Evolutionary conservation across 768 basidiomycete genomes (phyloP), one percentile per base, ranked within the genome.

Genomic region (Leccinum longicurvipes): DNA sequence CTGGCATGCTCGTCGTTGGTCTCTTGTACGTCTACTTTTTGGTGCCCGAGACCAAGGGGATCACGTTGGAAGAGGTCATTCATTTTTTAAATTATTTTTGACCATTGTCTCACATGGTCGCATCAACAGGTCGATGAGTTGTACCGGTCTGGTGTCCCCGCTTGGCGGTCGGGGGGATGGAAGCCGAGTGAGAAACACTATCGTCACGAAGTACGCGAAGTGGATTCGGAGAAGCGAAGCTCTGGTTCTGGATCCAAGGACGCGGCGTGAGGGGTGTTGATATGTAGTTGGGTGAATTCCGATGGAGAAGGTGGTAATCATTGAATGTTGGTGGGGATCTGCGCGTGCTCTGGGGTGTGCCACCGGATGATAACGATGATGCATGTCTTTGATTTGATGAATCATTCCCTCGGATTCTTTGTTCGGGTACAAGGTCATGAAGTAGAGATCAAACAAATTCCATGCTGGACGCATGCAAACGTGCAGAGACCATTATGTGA

Each of bases 1-100:
- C 82, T 66, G 85, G 87, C 51, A 82, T 87, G 82, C 76, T 89
- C 9, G 59, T 83, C 23, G 81, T 87, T 62, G 89, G 86, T 34
- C 84, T 79, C 64, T 68, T 81, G 56, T 93, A 88, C 66, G 89
- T 89, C 24, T 89, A 84, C 69, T 71, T 90, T 52, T 81, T 84
- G 67, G 82, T 93, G 47, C 90, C 90, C 21, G 91, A 93, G 76
- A 91, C 87, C 23, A 91, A 83, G 68, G 88, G 89, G 11, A 79
- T 91, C 21, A 82, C 82, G 52, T 69, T 89, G 59, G 89, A 91
- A 73, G 85, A 88, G 76, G 83, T 82, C 39, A 41, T 6, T 55
- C 9, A 3, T 46, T 11, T n/a, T 5, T 44, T 24, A 5, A n/a
- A 19, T 50, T 27, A 3, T n/a, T 28, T 12, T 19, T 12, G 28